phyloP scores from a whole-genome alignment of 257 asterid species.

The Nicotiana sylvestris region DNA sequence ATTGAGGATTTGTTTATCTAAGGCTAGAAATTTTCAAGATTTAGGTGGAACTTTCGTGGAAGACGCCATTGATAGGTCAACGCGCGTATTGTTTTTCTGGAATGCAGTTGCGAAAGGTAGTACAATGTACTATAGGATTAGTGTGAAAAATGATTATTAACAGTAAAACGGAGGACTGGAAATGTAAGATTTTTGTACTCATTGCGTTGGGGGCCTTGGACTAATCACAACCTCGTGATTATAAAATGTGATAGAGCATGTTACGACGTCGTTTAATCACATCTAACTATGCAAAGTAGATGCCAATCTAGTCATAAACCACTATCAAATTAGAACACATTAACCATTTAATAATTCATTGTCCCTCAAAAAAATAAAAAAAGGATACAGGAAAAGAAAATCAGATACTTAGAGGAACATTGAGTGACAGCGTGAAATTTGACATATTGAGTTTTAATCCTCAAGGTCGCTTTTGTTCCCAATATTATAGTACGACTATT shows the following conservation, averaged over 20 bases:
- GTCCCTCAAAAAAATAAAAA: neutral
- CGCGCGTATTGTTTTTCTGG: neutral
- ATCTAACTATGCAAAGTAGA: neutral
- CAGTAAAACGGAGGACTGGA: neutral
- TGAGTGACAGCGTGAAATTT: neutral
- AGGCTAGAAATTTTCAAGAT: neutral
- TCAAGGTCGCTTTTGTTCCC: neutral
- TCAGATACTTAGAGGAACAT: neutral
- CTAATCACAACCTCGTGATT: neutral
- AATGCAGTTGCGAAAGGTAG: neutral
- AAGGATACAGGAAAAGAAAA: neutral
- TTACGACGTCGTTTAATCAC: neutral
- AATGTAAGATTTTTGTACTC: neutral
- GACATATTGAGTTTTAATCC: neutral
- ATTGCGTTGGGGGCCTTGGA: neutral
- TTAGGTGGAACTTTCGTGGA: neutral
- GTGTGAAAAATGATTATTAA: neutral
- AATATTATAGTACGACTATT: neutral
- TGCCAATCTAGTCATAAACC: neutral
- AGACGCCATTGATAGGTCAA: neutral
- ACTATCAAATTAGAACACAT: neutral
- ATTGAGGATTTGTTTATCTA: neutral
- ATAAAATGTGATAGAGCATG: neutral
- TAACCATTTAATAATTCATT: neutral
- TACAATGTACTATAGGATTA: neutral